Evolutionary conservation across 805 yeast species (phyloP), one percentile per base, ranked within the genome.

Genomic region (Saccharomycopsis olivae): DNA sequence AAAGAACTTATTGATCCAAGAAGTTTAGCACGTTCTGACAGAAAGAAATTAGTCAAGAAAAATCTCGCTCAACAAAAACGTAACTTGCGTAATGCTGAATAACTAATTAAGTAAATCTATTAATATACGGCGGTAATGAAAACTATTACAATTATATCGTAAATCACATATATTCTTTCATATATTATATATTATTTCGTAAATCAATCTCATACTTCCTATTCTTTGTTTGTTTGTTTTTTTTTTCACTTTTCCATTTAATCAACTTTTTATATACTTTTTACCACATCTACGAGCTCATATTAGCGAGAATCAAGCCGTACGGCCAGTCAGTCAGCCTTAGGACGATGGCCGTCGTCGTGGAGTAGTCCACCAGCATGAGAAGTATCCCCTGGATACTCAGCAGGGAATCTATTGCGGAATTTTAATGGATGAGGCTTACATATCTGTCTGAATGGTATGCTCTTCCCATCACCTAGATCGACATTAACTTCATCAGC

Each of bases 1-100:
- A 68, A 71, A 44, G 94, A 82, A 52, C 65, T 85, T 51, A 65
- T 85, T 33, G 96, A 88, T 58, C 97, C 97, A 50, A 77, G 97
- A 65, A 68, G 79, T 23, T 68, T 89, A 58, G 64, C 61, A 46
- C 77, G 97, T 64, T 74, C 72, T 39, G 95, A 86, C 54, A 79
- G 96, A 63, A 83, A 82, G 74, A 73, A 67, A 53, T 70, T 87
- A 52, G 69, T 89, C 37, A 86, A 85, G 72, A 84, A 80, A 74
- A 87, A 87, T 58, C 76, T 72, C 55, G 60, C 74, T 44, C 96
- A 85, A 59, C 94, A 86, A 49, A 85, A 84, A 66, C 75, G 83
- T 56, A 88, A 88, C 58, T 64, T 76, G 34, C 27, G 30, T 28
- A 35, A 40, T 29, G 29, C 34, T 17, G 27, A 28, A 14, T 28